These are phyloP conservation scores for Xylaria grammica DNA, from an alignment of 495 filamentous ascomycete species.

Conservation along the genomic window DNA sequence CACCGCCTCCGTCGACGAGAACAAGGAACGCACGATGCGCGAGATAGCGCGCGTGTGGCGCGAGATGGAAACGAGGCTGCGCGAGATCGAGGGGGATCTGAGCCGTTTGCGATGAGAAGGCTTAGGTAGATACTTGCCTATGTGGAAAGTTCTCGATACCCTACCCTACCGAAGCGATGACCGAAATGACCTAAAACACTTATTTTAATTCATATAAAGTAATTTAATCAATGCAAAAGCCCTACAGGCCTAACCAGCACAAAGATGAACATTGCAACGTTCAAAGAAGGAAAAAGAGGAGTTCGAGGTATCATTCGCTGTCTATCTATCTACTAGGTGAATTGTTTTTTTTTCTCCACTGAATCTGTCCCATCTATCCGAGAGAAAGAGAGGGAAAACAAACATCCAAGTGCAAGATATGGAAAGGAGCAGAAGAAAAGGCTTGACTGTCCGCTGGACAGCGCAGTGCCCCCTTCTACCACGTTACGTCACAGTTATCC, in stretches of 20 bases:
- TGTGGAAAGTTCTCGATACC: no score
- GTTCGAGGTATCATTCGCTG: conserved; percentile 10
- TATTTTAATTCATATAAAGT: no score
- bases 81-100: conserved; percentile 63
- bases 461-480: no score
- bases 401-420: conserved; percentile 7
- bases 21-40: conserved; percentile 53
- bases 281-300: no score
- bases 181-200: no score
- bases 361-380: conserved; percentile 14
- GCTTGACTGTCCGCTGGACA: no score
- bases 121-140: no score
- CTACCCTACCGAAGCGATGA: no score
- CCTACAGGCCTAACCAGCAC: no score
- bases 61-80: conserved; percentile 57
- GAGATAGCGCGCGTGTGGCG: conserved; percentile 68
- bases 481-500: neutral
- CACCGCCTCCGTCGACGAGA: conserved; percentile 25
- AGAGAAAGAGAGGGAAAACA: conserved; percentile 7
- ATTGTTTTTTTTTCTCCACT: conserved; percentile 14
- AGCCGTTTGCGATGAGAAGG: conserved; percentile 53
- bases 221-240: no score
- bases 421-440: neutral
- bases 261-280: no score
- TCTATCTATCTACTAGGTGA: conserved; percentile 20